Percentiles rank a stretch among this genome's conserved stretches.
Conservation (phyloP, 2,329 filamentous ascomycete genomes). For the Claviceps sp. region DNA sequence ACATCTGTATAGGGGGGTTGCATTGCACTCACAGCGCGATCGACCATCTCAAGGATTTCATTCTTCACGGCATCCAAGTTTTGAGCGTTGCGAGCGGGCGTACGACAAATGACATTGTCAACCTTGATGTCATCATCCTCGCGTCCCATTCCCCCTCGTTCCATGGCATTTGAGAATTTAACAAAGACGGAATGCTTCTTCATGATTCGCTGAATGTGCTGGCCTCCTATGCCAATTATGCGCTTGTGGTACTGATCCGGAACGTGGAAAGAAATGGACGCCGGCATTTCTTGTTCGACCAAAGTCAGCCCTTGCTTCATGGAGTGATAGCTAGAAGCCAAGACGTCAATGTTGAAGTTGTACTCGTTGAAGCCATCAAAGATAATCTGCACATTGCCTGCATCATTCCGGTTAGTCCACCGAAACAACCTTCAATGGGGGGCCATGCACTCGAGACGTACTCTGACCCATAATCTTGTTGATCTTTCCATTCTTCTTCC, state of each 20-base stretch:
- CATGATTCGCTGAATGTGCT: conserved; percentile 99
- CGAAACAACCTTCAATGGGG: background rate
- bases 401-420: background rate
- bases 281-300: conserved; percentile 98
- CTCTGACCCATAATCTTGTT: conserved; percentile 99
- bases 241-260: conserved; percentile 99
- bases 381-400: conserved; percentile 91
- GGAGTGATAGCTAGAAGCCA: conserved; percentile 80
- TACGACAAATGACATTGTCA: conserved; percentile 97
- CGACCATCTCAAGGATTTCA: conserved; percentile 99
- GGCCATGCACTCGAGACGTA: conserved; percentile 5
- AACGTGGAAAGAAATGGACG: conserved; percentile 97
- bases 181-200: conserved; percentile 99
- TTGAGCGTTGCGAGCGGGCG: conserved; percentile 90
- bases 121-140: conserved; percentile 98
- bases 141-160: conserved; percentile 74
- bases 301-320: conserved; percentile 86
- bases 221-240: conserved; percentile 95
- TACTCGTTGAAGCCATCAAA: conserved; percentile 99
- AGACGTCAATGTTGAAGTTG: conserved; percentile 99
- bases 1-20: background rate
- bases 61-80: conserved; percentile 95
- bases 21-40: conserved; percentile 57
- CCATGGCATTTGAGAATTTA: conserved; percentile 99
- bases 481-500: conserved; percentile 99